Conservation (phyloP, 164 flowering plant genomes). For the Magnolia sinica region DNA sequence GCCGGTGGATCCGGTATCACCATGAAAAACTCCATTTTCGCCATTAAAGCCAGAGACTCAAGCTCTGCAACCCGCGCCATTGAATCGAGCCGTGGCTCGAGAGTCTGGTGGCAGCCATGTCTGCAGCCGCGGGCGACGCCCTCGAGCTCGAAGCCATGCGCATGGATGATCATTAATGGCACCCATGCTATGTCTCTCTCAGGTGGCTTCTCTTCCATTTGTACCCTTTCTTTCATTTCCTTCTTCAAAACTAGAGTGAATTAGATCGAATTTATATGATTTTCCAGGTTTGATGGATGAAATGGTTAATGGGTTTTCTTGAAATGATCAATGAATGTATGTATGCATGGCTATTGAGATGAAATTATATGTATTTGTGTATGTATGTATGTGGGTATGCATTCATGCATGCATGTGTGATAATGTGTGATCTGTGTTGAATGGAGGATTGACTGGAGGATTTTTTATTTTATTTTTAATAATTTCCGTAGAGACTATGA, state of each 20-base stretch:
- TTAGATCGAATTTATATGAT: not conserved
- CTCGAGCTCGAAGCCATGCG: conserved; percentile 32
- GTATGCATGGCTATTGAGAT: no score
- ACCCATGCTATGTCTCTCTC: conserved; percentile 37
- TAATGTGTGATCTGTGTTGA: no score
- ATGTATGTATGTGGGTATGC: no score
- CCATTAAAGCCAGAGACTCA: not conserved
- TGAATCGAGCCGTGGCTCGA: no score
- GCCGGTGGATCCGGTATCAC: not conserved
- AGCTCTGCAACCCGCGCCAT: no score
- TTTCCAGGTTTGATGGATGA: not conserved
- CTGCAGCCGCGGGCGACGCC: not conserved
- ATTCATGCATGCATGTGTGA: no score
- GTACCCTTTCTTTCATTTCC: not conserved
- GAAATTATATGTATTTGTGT: no score
- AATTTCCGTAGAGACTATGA: no score
- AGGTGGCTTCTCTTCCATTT: conserved; percentile 15
- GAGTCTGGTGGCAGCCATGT: not conserved
- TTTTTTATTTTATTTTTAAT: no score
- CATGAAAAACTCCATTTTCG: not conserved
- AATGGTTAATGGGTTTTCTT: no score
- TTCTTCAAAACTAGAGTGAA: not conserved
- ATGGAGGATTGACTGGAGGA: no score
- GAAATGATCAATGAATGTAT: no score
- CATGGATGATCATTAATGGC: conserved; percentile 38